phyloP scores from a whole-genome alignment of 441 rosid genomes.

The Flueggea neowawraea region DNA sequence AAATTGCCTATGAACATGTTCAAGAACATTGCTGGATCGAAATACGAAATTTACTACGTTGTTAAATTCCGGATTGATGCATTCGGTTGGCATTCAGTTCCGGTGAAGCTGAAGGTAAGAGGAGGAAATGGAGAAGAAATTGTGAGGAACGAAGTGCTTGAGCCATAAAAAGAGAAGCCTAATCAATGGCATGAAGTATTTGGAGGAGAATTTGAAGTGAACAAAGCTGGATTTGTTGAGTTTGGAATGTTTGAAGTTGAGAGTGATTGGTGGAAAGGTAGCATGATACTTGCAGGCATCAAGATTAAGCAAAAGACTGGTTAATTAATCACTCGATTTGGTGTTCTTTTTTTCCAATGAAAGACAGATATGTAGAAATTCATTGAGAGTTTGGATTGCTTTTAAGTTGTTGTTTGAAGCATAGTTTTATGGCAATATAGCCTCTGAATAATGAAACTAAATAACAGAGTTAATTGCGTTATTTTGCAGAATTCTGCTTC shows the following conservation, averaged over 20 bases:
- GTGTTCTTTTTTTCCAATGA: too few species aligned
- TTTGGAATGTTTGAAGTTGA: constrained; percentile 28
- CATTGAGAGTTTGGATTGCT: too few species aligned
- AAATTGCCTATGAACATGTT: background rate
- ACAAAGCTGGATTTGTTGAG: constrained; percentile 2
- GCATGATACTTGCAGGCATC: constrained; percentile 30
- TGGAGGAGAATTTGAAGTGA: constrained; percentile 20
- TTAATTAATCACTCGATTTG: too few species aligned
- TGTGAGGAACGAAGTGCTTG: constrained; percentile 11
- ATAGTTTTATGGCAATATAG: too few species aligned
- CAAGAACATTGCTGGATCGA: background rate
- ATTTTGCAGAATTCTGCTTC: too few species aligned
- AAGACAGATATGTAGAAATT: too few species aligned
- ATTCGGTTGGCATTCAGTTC: constrained; percentile 32
- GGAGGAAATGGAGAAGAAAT: constrained; percentile 8
- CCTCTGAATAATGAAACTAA: too few species aligned
- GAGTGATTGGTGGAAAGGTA: constrained; percentile 30
- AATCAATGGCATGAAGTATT: constrained; percentile 20
- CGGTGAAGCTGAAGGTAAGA: constrained; percentile 26
- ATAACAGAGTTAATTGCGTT: too few species aligned
- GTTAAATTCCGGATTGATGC: constrained; percentile 28
- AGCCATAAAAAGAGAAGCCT: constrained; percentile 14
- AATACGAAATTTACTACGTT: constrained; percentile 14
- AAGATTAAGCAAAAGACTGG: constrained; percentile 18
- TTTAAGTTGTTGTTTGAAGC: too few species aligned